Evolutionary conservation across 2,329 filamentous ascomycete species (phyloP), one percentile per base, ranked within the genome.

Genomic region (Cordyceps sp.): DNA sequence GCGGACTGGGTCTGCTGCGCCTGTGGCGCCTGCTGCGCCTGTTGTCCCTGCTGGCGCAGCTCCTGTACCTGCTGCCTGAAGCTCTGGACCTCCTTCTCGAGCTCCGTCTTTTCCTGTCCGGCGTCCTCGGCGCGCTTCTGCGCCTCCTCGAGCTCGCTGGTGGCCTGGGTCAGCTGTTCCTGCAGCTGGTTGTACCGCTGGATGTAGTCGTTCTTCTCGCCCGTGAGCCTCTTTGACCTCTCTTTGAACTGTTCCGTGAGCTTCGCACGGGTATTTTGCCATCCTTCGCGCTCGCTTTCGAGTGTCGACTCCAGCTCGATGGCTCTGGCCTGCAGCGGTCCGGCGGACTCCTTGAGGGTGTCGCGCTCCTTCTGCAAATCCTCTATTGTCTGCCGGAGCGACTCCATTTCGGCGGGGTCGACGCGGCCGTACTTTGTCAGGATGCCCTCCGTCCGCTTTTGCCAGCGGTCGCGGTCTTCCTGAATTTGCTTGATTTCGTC

Each of bases 381-480:
- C 6, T 72, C 59, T 33, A 94, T 70, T 36, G 77, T 76, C 47
- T 80, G 73, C 59, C 90, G 93, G 36, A 98, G 67, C 37, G 79
- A 76, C 45, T 96, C 88, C 49, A 94, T 70, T 48, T 96, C 88
- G 4, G 82, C 83, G 27, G 90, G 88, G 48, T 98, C 90, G 32
- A 92, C 83, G 34, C 88, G 82, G 43, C 93, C 86, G 48, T 96
- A 94, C 51, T 93, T 94, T 42, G 84, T 85, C 31, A 98, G 70
- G 38, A 98, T 94, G 43, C 92, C 83, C 49, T 96, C 85, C 2
- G 85, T 92, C 17, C 90, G 78, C 62, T 94, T 88, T 55, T 93
- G 85, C 82, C 88, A 94, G 36, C 83, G 73, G 49, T 96, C 88
- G 13, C 90, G 78, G 49, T 96, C 88, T 45, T 90, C 80, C 42